Evolutionary conservation across 345 rosid genomes (phyloP).

Genomic region (Syzygium aqueum): DNA sequence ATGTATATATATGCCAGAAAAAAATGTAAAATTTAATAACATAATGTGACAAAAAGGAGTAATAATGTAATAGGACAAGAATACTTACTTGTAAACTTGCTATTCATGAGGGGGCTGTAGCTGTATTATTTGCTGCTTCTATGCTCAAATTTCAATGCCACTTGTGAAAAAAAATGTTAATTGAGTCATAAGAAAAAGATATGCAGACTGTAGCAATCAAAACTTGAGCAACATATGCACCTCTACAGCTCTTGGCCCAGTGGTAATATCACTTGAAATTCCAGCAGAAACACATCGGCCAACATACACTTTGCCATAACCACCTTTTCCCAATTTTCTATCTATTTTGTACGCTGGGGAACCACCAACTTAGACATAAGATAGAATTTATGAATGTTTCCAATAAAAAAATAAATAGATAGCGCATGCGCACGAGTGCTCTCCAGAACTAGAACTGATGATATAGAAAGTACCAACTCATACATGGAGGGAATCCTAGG

Average conservation of each 20-base stretch:
- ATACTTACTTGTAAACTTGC: slow-evolving; percentile 50
- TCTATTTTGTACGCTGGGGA: slow-evolving; percentile 50
- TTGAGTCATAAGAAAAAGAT: background rate
- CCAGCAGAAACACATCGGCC: slow-evolving; percentile 44
- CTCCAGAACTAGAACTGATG: background rate
- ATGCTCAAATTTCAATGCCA: slow-evolving; percentile 63
- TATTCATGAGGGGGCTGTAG: slow-evolving; percentile 64
- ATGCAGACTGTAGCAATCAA: background rate
- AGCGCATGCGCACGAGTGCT: background rate
- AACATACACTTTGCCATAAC: slow-evolving; percentile 69
- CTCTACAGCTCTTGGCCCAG: slow-evolving; percentile 36
- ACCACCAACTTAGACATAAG: slow-evolving; percentile 48
- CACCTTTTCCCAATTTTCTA: slow-evolving; percentile 63
- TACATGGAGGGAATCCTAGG: background rate
- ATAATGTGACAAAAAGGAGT: background rate
- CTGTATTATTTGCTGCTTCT: slow-evolving; percentile 55
- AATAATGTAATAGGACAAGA: background rate
- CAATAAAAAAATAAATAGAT: background rate
- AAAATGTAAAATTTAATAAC: slow-evolving; percentile 1
- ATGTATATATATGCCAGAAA: slow-evolving; percentile 8
- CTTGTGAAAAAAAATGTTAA: slow-evolving; percentile 16
- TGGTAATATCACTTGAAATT: slow-evolving; percentile 11
- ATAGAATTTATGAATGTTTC: background rate
- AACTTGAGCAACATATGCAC: slow-evolving; percentile 4
- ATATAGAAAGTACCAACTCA: background rate